Percentiles rank a stretch among this genome's conserved stretches.
phyloP scores from a whole-genome alignment of 2,329 filamentous ascomycete species.

The Trichoderma atrobrunneum region DNA sequence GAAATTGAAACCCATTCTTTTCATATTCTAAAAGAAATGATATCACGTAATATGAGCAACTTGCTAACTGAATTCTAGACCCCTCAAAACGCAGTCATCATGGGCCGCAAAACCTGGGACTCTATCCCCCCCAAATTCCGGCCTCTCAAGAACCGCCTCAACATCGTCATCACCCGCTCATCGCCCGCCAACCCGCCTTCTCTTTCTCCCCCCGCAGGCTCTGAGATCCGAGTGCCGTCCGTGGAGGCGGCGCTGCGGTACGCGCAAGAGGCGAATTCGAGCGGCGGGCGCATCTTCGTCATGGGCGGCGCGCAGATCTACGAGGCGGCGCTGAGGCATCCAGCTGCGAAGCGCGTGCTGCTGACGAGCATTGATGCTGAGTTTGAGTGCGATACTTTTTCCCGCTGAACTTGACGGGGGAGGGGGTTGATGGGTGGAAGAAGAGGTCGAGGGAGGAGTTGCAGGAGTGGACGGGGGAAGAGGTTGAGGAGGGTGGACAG shows the following conservation, averaged over 20 bases:
- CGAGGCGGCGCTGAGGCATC: constrained; percentile 59
- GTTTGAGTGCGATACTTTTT: constrained; percentile 79
- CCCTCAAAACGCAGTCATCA: constrained; percentile 74
- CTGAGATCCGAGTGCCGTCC: constrained; percentile 47
- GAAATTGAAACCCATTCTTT: too few species aligned
- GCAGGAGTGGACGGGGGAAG: constrained; percentile 64
- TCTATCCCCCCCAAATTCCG: constrained; percentile 77
- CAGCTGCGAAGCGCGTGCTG: constrained; percentile 60
- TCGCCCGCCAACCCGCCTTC: constrained; percentile 26
- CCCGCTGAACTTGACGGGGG: constrained; percentile 52
- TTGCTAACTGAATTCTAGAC: constrained; percentile 28
- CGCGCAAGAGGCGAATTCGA: constrained; percentile 40
- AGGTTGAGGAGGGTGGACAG: constrained; percentile 52
- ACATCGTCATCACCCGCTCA: constrained; percentile 72
- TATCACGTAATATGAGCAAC: not conserved
- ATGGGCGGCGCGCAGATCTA: constrained; percentile 93
- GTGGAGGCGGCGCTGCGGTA: constrained; percentile 56
- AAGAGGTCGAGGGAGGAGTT: constrained; percentile 51
- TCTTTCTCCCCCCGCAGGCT: constrained; percentile 11
- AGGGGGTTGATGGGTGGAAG: constrained; percentile 47
- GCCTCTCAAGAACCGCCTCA: constrained; percentile 75
- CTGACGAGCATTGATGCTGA: constrained; percentile 67
- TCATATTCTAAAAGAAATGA: too few species aligned
- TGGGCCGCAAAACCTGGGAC: constrained; percentile 97
- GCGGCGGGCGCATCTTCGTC: constrained; percentile 64